Percentiles rank a stretch among this genome's conserved stretches.
phyloP scores from a whole-genome alignment of 306 rosid species.

The Cucurbita argyrosperma region DNA sequence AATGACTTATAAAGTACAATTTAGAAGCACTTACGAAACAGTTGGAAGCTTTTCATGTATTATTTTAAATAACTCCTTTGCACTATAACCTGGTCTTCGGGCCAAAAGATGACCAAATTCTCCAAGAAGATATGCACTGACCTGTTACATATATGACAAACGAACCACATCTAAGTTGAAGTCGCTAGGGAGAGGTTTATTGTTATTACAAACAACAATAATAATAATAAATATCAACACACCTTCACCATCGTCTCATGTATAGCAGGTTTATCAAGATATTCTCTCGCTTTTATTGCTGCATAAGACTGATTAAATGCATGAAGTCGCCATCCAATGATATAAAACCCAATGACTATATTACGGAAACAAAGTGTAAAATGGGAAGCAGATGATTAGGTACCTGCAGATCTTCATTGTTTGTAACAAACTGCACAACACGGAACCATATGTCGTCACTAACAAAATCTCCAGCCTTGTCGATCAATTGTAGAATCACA shows the following conservation, averaged over 20 bases:
- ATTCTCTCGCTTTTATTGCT: conserved; percentile 88
- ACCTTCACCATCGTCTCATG: conserved; percentile 99
- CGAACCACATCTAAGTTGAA: neutral
- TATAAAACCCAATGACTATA: neutral
- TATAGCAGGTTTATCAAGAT: conserved; percentile 96
- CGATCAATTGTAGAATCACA: conserved; percentile 95
- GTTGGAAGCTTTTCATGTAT: conserved; percentile 98
- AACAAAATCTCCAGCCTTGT: conserved; percentile 99
- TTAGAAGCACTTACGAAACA: conserved; percentile 55
- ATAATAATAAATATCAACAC: conserved; percentile 9
- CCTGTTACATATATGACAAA: conserved; percentile 43
- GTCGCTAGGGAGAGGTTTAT: too few relatives aligned
- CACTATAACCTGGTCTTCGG: conserved; percentile 84
- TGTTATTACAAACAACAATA: neutral
- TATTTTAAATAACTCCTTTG: conserved; percentile 67
- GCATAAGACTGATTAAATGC: conserved; percentile 82
- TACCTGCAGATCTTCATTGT: conserved; percentile 98
- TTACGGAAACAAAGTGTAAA: conserved; percentile 11
- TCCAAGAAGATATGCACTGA: conserved; percentile 91
- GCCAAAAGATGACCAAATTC: conserved; percentile 96
- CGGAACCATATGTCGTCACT: conserved; percentile 99
- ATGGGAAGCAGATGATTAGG: conserved; percentile 12
- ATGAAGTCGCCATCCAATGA: conserved; percentile 24
- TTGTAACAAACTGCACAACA: conserved; percentile 96
- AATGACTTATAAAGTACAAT: neutral